Conservation (phyloP, 306 rosid species). For the Gleditsia sinensis region DNA sequence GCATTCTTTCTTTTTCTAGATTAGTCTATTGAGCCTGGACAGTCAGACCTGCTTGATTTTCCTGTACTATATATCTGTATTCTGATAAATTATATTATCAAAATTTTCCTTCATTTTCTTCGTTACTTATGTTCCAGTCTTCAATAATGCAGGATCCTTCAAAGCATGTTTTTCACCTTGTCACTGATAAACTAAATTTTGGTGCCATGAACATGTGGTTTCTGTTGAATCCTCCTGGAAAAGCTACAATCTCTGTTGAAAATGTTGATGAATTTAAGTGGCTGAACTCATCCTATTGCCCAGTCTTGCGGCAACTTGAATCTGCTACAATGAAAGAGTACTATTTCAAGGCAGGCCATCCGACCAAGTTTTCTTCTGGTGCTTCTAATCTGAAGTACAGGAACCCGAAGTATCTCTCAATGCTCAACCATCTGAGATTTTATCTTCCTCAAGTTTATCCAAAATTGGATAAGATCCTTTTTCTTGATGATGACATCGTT, state of each 20-base stretch:
- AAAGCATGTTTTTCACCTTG: constrained; percentile 91
- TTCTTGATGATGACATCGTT: constrained; percentile 96
- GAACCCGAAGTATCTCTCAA: constrained; percentile 94
- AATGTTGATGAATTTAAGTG: constrained; percentile 95
- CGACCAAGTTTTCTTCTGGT: constrained; percentile 63
- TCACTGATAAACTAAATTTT: constrained; percentile 89
- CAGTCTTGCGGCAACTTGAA: constrained; percentile 93
- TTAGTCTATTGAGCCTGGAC: constrained; percentile 6
- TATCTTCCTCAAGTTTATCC: constrained; percentile 97
- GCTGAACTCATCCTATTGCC: constrained; percentile 94
- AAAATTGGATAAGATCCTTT: constrained; percentile 81
- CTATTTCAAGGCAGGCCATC: constrained; percentile 90
- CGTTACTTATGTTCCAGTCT: constrained; percentile 28
- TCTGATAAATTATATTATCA: constrained; percentile 14
- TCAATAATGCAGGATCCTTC: constrained; percentile 76
- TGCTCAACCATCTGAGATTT: constrained; percentile 97
- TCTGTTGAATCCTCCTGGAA: constrained; percentile 92
- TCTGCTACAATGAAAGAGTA: constrained; percentile 93
- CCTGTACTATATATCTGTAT: background rate
- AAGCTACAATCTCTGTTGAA: constrained; percentile 88
- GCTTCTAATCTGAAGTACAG: constrained; percentile 96
- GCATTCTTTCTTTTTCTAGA: constrained; percentile 1
- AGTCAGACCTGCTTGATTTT: background rate
- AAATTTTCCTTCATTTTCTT: constrained; percentile 30
- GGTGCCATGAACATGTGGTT: constrained; percentile 99